phyloP scores from a whole-genome alignment of 768 basidiomycete species.

The Rubroboletus satanas region DNA sequence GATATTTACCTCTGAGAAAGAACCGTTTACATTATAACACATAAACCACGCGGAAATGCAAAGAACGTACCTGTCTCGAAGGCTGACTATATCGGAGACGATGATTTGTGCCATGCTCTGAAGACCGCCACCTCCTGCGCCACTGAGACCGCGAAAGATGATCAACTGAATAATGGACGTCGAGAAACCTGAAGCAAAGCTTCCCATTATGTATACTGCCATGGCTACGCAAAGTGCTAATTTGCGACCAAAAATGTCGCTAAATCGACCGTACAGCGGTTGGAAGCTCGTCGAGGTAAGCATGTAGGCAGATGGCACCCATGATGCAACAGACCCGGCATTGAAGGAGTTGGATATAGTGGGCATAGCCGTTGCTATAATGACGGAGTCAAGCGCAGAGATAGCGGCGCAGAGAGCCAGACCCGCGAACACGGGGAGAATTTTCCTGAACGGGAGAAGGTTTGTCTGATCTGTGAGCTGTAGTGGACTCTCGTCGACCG shows the following conservation, averaged over 20 bases:
- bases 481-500: conserved; percentile 1
- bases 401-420: conserved; percentile 60
- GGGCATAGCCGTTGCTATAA: conserved; percentile 71
- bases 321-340: conserved; percentile 44
- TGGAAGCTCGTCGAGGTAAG: conserved; percentile 46
- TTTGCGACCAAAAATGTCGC: conserved; percentile 68
- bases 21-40: not conserved
- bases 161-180: conserved; percentile 64
- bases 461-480: conserved; percentile 72
- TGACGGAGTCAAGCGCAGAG: conserved; percentile 64
- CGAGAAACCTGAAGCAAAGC: conserved; percentile 63
- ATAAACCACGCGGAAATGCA: not conserved
- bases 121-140: conserved; percentile 69
- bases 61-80: conserved; percentile 53
- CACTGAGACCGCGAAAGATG: conserved; percentile 62
- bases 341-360: conserved; percentile 64
- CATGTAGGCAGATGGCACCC: conserved; percentile 73
- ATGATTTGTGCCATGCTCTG: conserved; percentile 68
- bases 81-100: conserved; percentile 66
- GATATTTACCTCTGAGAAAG: conserved; percentile 61
- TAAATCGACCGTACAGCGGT: conserved; percentile 56
- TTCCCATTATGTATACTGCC: conserved; percentile 63
- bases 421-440: conserved; percentile 59
- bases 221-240: conserved; percentile 53
- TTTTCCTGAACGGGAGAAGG: conserved; percentile 59